phyloP scores from a whole-genome alignment of 192 early-diverging fungal genomes.

The Chytriomyces hyalinus region DNA sequence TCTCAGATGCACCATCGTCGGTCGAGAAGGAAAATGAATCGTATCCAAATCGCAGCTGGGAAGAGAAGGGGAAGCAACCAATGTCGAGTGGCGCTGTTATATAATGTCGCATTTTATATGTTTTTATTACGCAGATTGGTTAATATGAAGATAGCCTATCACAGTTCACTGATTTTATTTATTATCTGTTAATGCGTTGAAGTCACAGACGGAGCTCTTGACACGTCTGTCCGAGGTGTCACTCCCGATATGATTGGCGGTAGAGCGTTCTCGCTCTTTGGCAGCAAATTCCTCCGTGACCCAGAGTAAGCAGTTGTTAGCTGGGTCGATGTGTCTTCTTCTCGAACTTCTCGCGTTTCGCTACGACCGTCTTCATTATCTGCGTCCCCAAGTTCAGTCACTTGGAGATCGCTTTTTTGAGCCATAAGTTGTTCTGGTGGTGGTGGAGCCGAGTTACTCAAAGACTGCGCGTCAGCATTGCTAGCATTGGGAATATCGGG shows the following conservation, averaged over 20 bases:
- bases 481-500: neutral
- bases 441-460: no score
- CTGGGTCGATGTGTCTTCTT: neutral
- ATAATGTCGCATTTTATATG: no score
- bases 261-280: conserved; percentile 24
- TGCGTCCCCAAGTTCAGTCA: neutral
- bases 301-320: conserved; percentile 31
- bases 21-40: conserved; percentile 20
- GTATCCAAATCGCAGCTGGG: neutral
- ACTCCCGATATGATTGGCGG: conserved; percentile 20
- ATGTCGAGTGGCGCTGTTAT: no score
- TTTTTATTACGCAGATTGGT: no score
- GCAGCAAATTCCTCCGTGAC: conserved; percentile 27
- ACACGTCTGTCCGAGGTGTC: conserved; percentile 21
- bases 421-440: neutral
- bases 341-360: neutral
- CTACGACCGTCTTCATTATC: neutral
- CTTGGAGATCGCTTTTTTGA: neutral
- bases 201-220: conserved; percentile 20
- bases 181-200: conserved; percentile 5
- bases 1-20: neutral
- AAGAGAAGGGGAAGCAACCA: conserved; percentile 13
- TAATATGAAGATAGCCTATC: no score
- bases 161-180: neutral
- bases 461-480: no score